phyloP scores from a whole-genome alignment of 2,329 filamentous ascomycete species.

The Trichocomaceae sp. region DNA sequence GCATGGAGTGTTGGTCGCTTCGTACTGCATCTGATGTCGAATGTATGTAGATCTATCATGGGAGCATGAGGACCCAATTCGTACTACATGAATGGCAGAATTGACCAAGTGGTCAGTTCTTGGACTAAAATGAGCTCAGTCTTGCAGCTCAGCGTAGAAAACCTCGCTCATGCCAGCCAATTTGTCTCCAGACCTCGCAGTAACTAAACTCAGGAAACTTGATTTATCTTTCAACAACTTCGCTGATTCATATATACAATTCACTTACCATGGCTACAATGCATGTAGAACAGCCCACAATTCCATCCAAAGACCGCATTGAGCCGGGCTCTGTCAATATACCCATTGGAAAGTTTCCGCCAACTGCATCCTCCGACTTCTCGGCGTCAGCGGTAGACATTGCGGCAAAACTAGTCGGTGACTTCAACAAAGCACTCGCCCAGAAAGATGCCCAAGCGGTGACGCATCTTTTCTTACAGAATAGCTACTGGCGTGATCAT shows the following conservation, averaged over 20 bases:
- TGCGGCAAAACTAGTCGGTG: conserved; percentile 30
- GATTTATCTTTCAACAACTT: neutral
- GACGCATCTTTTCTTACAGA: conserved; percentile 43
- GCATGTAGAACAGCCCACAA: neutral
- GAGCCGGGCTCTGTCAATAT: conserved; percentile 52
- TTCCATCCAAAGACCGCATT: conserved; percentile 38
- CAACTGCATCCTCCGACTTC: conserved; percentile 23
- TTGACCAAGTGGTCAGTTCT: neutral
- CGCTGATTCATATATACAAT: neutral
- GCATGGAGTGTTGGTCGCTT: too few species aligned
- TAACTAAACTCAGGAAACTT: neutral
- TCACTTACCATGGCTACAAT: neutral
- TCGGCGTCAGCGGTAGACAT: conserved; percentile 32
- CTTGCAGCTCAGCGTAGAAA: neutral
- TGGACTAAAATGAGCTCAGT: too few species aligned
- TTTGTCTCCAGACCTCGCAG: neutral
- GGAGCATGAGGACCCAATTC: neutral
- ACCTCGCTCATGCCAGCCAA: neutral
- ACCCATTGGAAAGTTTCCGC: conserved; percentile 39
- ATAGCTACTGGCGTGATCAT: conserved; percentile 55
- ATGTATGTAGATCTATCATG: too few species aligned
- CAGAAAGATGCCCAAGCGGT: conserved; percentile 29
- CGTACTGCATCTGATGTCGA: too few species aligned
- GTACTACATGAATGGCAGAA: neutral
- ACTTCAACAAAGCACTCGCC: conserved; percentile 36